Conservation (phyloP, 129 eudicot species). For the Cynara cardunculus region DNA sequence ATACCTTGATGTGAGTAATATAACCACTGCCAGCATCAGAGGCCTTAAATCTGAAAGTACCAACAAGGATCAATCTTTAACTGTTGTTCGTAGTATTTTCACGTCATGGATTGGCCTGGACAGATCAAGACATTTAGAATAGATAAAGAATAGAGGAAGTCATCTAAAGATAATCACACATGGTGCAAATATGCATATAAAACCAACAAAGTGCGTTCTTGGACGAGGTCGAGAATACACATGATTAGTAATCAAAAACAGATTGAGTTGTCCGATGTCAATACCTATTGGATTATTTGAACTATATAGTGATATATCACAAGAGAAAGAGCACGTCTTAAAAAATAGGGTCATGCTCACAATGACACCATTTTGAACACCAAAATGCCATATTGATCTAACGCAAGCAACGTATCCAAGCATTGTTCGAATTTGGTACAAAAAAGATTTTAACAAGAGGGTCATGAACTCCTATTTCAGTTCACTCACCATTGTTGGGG, state of each 20-base stretch:
- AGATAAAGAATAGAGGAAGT: neutral
- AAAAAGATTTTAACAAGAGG: too few relatives aligned
- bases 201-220: neutral
- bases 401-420: neutral
- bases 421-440: neutral
- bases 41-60: neutral
- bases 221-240: neutral
- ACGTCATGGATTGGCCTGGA: slow-evolving; percentile 76
- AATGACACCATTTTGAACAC: neutral
- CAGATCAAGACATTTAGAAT: neutral
- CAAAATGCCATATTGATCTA: neutral
- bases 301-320: neutral
- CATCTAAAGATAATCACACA: neutral
- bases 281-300: too few relatives aligned
- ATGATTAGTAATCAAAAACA: neutral
- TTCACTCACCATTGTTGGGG: too few relatives aligned
- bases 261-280: too few relatives aligned
- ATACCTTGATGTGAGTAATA: slow-evolving; percentile 13
- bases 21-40: slow-evolving; percentile 5
- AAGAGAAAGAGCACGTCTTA: too few relatives aligned
- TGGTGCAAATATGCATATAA: neutral
- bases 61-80: slow-evolving; percentile 43
- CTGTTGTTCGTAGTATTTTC: slow-evolving; percentile 61
- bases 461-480: neutral
- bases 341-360: neutral